Evolutionary conservation across 1,284 basidiomycete species (phyloP).

Genomic region (Quambalaria eucalypti): DNA sequence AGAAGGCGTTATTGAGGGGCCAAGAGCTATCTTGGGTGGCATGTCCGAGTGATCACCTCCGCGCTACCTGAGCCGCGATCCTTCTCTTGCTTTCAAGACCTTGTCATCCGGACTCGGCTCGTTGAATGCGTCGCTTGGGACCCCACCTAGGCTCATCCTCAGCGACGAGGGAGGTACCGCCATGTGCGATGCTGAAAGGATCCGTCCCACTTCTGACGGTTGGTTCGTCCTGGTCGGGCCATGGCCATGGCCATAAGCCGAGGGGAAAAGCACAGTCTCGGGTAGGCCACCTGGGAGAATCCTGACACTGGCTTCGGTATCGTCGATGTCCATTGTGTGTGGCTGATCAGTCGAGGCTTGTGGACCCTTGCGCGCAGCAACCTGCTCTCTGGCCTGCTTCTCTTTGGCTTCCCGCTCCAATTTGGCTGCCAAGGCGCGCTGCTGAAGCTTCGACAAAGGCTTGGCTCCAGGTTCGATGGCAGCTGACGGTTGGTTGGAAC

Average conservation of each 20-base stretch:
- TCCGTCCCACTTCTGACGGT: not conserved
- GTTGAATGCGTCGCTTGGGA: conserved; percentile 54
- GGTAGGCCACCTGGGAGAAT: conserved; percentile 8
- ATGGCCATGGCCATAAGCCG: conserved; percentile 14
- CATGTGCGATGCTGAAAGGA: not conserved
- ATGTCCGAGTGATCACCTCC: too few relatives aligned
- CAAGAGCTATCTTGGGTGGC: too few relatives aligned
- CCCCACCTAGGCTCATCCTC: conserved; percentile 4
- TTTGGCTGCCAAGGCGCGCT: conserved; percentile 47
- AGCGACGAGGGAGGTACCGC: not conserved
- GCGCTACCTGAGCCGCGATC: too few relatives aligned
- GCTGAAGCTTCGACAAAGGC: conserved; percentile 54
- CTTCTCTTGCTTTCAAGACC: conserved; percentile 66
- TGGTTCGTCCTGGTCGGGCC: conserved; percentile 7
- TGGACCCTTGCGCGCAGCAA: not conserved
- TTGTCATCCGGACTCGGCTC: conserved; percentile 79
- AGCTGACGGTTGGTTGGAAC: conserved; percentile 2
- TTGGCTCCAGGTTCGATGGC: conserved; percentile 39
- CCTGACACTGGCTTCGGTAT: not conserved
- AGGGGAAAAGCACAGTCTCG: conserved; percentile 31
- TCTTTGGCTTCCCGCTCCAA: not conserved
- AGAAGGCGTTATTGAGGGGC: too few relatives aligned
- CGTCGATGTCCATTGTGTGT: not conserved
- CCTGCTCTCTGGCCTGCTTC: not conserved
- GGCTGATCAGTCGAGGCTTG: too few relatives aligned